Conservation (phyloP, 2,329 filamentous ascomycete species). For the Aspergillus carbonarius region DNA sequence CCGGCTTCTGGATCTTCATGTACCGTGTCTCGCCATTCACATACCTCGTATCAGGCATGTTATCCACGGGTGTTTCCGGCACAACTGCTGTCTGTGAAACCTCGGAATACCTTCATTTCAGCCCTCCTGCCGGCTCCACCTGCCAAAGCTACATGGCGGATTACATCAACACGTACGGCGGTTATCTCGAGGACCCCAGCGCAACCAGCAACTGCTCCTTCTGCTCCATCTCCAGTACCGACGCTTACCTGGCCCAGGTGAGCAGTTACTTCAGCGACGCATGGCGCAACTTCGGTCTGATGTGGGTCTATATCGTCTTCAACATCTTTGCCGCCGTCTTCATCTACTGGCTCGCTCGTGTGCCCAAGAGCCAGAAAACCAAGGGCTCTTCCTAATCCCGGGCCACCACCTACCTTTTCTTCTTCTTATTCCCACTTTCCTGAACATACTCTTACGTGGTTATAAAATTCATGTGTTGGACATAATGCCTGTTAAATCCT, state of each 20-base stretch:
- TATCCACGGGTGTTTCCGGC: constrained; percentile 40
- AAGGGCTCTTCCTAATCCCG: constrained; percentile 10
- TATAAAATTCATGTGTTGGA: not conserved
- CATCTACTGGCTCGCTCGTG: constrained; percentile 64
- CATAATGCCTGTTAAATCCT: not conserved
- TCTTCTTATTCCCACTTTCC: not conserved
- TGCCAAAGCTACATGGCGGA: constrained; percentile 54
- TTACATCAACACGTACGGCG: constrained; percentile 41
- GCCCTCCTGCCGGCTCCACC: constrained; percentile 59
- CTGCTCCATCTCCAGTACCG: constrained; percentile 48
- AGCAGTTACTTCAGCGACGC: constrained; percentile 46
- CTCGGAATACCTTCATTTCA: constrained; percentile 33
- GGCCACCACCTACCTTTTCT: not conserved
- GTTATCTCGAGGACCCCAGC: constrained; percentile 45
- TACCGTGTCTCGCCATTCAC: constrained; percentile 68
- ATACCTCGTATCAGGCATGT: constrained; percentile 54
- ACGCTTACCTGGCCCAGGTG: constrained; percentile 48
- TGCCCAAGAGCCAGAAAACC: constrained; percentile 44
- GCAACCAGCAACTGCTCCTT: constrained; percentile 51
- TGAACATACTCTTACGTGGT: not conserved
- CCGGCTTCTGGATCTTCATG: constrained; percentile 78
- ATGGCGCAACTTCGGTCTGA: constrained; percentile 71
- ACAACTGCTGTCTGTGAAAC: constrained; percentile 30
- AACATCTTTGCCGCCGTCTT: constrained; percentile 60
- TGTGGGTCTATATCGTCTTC: constrained; percentile 67